phyloP scores from a whole-genome alignment of 176 grass and related monocot genomes.

The Aegilops longissima region DNA sequence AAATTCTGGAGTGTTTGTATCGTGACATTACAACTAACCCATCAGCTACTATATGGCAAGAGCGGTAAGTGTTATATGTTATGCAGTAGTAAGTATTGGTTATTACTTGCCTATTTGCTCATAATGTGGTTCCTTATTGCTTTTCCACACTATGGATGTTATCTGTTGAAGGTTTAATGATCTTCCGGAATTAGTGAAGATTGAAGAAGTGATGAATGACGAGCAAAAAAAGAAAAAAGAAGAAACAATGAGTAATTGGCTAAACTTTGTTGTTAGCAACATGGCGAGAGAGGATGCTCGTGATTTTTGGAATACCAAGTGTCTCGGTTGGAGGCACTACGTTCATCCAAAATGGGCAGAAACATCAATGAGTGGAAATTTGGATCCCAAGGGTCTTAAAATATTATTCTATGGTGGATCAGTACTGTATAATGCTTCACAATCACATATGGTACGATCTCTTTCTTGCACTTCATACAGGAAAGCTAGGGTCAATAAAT shows the following conservation, averaged over 20 bases:
- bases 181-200: not conserved
- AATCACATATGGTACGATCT: not conserved
- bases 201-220: not conserved
- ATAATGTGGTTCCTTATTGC: not conserved
- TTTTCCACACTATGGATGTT: not conserved
- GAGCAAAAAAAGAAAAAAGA: too few species aligned
- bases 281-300: not conserved
- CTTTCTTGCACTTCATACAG: too few species aligned
- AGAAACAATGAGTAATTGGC: not conserved
- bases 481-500: too few species aligned
- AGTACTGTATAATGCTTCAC: not conserved
- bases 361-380: not conserved
- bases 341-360: not conserved
- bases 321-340: not conserved
- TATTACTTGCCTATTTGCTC: not conserved
- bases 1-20: not conserved
- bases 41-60: too few species aligned
- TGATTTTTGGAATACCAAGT: not conserved
- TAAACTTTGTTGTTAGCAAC: not conserved
- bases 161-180: not conserved
- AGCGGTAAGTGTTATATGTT: too few species aligned
- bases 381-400: not conserved
- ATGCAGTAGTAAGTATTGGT: too few species aligned
- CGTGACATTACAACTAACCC: rapidly evolving
- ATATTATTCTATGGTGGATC: not conserved